Evolutionary conservation across 2,329 filamentous ascomycete genomes (phyloP), one percentile per base, ranked within the genome.

Genomic region (Penicillium occitanis): DNA sequence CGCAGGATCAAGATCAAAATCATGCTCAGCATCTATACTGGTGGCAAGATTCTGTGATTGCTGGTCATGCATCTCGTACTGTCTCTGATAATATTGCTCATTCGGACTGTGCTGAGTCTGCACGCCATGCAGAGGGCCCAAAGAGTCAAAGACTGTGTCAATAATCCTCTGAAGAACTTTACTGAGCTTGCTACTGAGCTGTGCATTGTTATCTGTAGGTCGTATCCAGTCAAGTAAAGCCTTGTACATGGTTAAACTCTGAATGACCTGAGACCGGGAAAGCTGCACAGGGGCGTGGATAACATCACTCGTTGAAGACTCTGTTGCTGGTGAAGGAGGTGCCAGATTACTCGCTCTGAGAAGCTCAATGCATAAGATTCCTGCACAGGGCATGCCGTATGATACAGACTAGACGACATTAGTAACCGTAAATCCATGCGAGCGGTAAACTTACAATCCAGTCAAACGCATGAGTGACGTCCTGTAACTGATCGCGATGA

Each of bases 401-500:
- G 53, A 57, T n/a, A 57, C 53, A 37, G 53, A n/a, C 53, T 57
- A 57, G 14, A 57, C 17, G 17, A 13, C 7, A 57, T 57, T 30
- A 57, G 53, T 35, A 33, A 33, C 30, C 7, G 30, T 33, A 33
- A 30, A 30, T 30, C 28, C 28, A 30, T 30, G 28, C 28, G 28
- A 30, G 28, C 28, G 28, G 28, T 7, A 30, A 37, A 57, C 53
- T 3, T 37, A 57, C 53, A 57, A 57, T 57, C 53, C 53, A 57
- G 30, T 57, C 28, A 22, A 57, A 57, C 11, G 53, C 30, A 22
- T 35, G 17, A 22, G 8, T 57, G 11, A 57, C 13, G 10, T 57
- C 53, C 17, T 57, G 53, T 57, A 57, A 57, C 17, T 57, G 30
- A 57, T 57, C 53, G n/a, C 53, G 53, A 37, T 57, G 25, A 33